phyloP scores from a whole-genome alignment of 2,329 filamentous ascomycete species.

The Penicillium vulpinum region DNA sequence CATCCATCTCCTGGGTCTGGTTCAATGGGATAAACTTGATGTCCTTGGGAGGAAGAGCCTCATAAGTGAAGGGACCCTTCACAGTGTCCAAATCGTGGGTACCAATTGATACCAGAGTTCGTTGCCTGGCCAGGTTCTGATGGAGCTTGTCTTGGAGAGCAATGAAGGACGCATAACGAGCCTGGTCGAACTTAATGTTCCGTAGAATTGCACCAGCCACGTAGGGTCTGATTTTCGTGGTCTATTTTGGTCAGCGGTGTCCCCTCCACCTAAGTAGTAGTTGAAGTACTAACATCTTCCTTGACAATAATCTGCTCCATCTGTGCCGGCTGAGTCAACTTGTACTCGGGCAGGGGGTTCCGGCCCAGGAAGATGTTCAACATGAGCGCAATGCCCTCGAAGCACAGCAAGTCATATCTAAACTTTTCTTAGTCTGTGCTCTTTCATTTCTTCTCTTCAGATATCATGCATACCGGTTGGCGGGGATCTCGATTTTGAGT shows the following conservation, averaged over 20 bases:
- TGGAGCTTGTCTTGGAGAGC: constrained; percentile 96
- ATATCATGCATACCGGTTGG: constrained; percentile 69
- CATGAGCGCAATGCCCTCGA: constrained; percentile 94
- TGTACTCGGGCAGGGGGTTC: constrained; percentile 74
- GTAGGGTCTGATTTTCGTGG: constrained; percentile 77
- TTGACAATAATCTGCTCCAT: constrained; percentile 78
- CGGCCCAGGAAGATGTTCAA: constrained; percentile 90
- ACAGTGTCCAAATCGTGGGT: constrained; percentile 95
- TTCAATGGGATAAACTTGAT: constrained; percentile 91
- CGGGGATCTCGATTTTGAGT: constrained; percentile 96
- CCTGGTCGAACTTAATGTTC: constrained; percentile 87
- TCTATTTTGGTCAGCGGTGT: constrained; percentile 47
- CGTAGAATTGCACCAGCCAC: constrained; percentile 87
- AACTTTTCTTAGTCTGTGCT: constrained; percentile 26
- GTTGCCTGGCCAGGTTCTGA: constrained; percentile 88
- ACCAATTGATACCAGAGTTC: constrained; percentile 93
- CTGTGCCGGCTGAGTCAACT: constrained; percentile 69
- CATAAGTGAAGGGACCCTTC: constrained; percentile 93
- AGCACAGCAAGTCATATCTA: constrained; percentile 87
- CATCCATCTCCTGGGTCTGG: constrained; percentile 85
- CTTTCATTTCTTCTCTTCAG: background rate
- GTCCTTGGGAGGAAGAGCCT: constrained; percentile 85
- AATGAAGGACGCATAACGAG: constrained; percentile 96
- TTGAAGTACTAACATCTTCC: constrained; percentile 53
- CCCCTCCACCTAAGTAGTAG: constrained; percentile 2